Conservation (phyloP, 148 eudicot species). For the Rhododendron williamsianum region DNA sequence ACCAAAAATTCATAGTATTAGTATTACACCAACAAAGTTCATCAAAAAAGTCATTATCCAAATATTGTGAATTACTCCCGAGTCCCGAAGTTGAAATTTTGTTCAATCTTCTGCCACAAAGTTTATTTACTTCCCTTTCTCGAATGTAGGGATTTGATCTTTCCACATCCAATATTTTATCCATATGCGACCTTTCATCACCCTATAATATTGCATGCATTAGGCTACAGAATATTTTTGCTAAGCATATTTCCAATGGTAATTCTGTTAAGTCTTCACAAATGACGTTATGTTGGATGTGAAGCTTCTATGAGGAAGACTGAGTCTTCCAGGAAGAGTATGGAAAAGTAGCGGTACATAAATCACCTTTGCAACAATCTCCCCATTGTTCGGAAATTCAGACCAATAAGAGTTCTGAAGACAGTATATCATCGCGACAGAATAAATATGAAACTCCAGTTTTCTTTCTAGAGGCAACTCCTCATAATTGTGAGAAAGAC, state of each 20-base stretch:
- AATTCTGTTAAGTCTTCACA: neutral
- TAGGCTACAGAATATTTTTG: neutral
- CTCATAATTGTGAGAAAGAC: conserved; percentile 67
- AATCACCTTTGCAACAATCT: conserved; percentile 52
- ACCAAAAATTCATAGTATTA: neutral
- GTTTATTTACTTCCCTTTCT: neutral
- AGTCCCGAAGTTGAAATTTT: neutral
- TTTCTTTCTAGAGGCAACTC: conserved; percentile 53
- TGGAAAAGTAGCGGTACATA: neutral
- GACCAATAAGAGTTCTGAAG: conserved; percentile 43
- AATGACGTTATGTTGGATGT: neutral
- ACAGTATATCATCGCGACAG: conserved; percentile 66
- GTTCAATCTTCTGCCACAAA: neutral
- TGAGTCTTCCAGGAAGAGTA: neutral
- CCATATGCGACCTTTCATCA: neutral
- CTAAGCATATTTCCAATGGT: neutral
- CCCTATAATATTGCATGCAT: conserved; percentile 1
- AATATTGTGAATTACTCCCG: neutral
- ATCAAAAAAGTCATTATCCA: neutral
- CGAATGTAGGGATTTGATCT: neutral
- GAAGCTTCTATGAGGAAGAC: neutral
- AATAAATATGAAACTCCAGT: conserved; percentile 71
- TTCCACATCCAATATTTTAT: neutral
- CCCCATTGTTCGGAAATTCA: conserved; percentile 38
- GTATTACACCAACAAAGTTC: neutral